These are phyloP conservation scores for Penicillium sp. DNA, from an alignment of 2,329 filamentous ascomycete species.

Conservation along the genomic window DNA sequence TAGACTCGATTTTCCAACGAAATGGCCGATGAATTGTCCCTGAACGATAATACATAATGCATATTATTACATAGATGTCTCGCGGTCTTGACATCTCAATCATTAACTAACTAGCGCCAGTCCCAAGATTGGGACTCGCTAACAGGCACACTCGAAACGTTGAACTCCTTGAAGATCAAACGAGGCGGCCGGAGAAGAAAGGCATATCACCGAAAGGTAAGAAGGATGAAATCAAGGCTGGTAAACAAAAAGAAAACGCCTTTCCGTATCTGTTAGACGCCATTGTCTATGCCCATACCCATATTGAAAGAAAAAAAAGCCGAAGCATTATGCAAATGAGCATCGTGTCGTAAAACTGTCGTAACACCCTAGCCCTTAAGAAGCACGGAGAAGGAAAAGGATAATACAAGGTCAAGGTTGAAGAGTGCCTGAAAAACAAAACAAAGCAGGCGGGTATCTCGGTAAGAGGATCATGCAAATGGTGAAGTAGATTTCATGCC, in stretches of 20 bases:
- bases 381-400: constrained; percentile 2
- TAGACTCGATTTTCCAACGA: not conserved
- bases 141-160: not conserved
- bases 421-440: constrained; percentile 18
- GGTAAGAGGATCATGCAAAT: constrained; percentile 15
- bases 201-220: not conserved
- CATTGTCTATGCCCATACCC: constrained; percentile 25
- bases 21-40: constrained; percentile 10
- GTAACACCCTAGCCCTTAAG: constrained; percentile 4
- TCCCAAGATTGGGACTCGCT: not conserved
- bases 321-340: constrained; percentile 6
- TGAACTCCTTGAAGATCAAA: not conserved
- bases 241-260: constrained; percentile 19
- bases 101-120: constrained; percentile 2
- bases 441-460: constrained; percentile 17
- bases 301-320: constrained; percentile 12
- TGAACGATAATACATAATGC: constrained; percentile 26
- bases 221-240: constrained; percentile 1
- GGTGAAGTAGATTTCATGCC: constrained; percentile 26
- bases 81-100: constrained; percentile 15
- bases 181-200: constrained; percentile 12
- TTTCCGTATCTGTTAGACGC: constrained; percentile 23
- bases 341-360: constrained; percentile 2
- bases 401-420: constrained; percentile 8
- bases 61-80: constrained; percentile 27